Evolutionary conservation across 345 rosid genomes (phyloP), one percentile per base, ranked within the genome.

Genomic region (Moricandia moricandioides): DNA sequence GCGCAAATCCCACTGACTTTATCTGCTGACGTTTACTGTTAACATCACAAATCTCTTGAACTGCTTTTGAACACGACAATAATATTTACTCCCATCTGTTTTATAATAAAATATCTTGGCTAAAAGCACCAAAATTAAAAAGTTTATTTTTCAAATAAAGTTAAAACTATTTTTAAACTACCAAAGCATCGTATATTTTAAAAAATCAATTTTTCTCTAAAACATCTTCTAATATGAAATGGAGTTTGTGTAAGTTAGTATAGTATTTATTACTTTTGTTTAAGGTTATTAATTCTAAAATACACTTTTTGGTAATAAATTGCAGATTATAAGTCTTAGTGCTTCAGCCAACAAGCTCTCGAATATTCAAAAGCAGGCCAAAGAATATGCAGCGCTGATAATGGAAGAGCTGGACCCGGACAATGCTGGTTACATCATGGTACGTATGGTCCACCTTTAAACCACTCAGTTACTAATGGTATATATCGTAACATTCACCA

Each of bases 401-500:
- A 90, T 92, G 96, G 98, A 92, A 85, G 94, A 90, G 72, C 56
- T 92, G 69, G 97, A 92, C 82, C 96, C 89, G 2, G 92, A 90
- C n/a, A 86, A 88, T 62, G 76, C 59, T 76, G 98, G 96, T 7
- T 90, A 84, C 86, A 92, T 92, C 58, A 85, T 90, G 96, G 94
- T 89, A 84, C 33, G 65, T 70, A 21, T 67, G 58, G 55, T 51
- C 77, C 77, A 58, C 66, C 29, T 65, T 29, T 49, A 39, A 30
- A 40, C 71, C 52, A 70, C 74, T 43, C 51, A 27, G 26, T 55
- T 34, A 17, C 79, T 61, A 37, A 35, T 60, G 68, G 3, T 69
- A 29, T 52, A 58, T 24, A 60, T 66, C 12, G 4, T 33, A 14
- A 57, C 24, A 24, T 45, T 43, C 14, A 65, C 17, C 26, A 55